These are phyloP conservation scores for Balakata baccata DNA, from an alignment of 345 rosid species.

Conservation along the genomic window DNA sequence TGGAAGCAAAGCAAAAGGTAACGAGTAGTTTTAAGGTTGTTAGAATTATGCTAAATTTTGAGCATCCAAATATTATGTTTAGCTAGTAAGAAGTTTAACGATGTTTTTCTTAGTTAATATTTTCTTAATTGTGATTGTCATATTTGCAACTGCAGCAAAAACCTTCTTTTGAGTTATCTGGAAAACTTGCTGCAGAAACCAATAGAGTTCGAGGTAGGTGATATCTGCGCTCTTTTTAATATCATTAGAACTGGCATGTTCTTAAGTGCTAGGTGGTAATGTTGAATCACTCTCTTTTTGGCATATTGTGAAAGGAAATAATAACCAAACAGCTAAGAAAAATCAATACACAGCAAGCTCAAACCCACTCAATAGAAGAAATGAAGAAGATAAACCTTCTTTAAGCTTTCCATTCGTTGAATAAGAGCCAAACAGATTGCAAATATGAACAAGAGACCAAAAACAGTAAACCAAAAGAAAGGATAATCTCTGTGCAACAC, in stretches of 20 bases:
- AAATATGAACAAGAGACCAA: too few relatives aligned
- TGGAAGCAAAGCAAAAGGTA: constrained; percentile 81
- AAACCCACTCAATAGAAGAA: too few relatives aligned
- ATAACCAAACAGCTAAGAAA: too few relatives aligned
- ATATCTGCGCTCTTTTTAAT: neutral
- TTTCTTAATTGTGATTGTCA: constrained; percentile 8
- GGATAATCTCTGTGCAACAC: too few relatives aligned
- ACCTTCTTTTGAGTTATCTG: constrained; percentile 93
- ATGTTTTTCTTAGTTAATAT: constrained; percentile 11
- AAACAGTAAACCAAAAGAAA: too few relatives aligned
- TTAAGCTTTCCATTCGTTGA: too few relatives aligned
- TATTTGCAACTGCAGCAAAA: constrained; percentile 54
- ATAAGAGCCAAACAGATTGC: too few relatives aligned
- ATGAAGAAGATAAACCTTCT: too few relatives aligned
- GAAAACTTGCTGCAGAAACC: constrained; percentile 96
- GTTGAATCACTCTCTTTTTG: neutral
- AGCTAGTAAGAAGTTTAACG: neutral
- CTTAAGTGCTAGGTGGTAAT: neutral
- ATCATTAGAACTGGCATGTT: neutral
- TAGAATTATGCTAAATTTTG: neutral
- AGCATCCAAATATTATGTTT: constrained; percentile 2
- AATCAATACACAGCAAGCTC: too few relatives aligned
- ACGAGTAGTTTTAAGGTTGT: neutral
- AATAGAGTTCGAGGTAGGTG: constrained; percentile 76
- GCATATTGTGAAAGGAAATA: too few relatives aligned